A percentile compares a stretch with the other conserved stretches of the same genome.
Conservation (phyloP, 2,329 filamentous ascomycete species). For the Cercospora janseana region DNA sequence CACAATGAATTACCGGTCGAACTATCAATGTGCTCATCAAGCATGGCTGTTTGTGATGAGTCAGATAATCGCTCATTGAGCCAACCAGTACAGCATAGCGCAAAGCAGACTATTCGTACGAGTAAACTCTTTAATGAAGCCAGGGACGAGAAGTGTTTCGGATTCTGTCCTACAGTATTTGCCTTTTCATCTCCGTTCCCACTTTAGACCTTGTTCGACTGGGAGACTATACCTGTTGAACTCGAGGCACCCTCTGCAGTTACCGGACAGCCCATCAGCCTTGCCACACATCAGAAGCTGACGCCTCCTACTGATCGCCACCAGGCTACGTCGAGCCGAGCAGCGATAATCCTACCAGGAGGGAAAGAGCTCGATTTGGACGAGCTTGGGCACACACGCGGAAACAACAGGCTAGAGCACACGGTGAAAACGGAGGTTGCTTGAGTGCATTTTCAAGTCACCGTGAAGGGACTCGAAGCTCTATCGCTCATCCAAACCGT, state of each 20-base stretch:
- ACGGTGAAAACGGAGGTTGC: conserved; percentile 18
- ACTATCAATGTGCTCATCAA: too few relatives aligned
- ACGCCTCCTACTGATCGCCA: not conserved
- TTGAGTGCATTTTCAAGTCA: conserved; percentile 12
- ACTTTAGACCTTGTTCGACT: not conserved
- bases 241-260: conserved; percentile 2
- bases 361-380: conserved; percentile 30
- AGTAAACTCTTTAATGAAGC: not conserved
- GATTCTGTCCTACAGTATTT: conserved; percentile 3
- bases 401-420: conserved; percentile 18
- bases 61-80: too few relatives aligned
- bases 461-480: conserved; percentile 5
- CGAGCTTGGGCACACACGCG: conserved; percentile 29
- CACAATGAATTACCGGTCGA: too few relatives aligned
- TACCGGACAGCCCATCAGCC: not conserved
- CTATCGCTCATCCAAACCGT: conserved; percentile 14
- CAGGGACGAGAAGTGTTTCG: conserved; percentile 1
- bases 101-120: too few relatives aligned
- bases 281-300: not conserved
- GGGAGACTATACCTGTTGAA: not conserved
- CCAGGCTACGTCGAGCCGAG: conserved; percentile 17
- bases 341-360: too few relatives aligned
- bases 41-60: too few relatives aligned
- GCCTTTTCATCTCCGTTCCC: not conserved
- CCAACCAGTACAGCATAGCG: too few relatives aligned